phyloP scores from a whole-genome alignment of 768 basidiomycete genomes.

The Coprinopsis sp. region DNA sequence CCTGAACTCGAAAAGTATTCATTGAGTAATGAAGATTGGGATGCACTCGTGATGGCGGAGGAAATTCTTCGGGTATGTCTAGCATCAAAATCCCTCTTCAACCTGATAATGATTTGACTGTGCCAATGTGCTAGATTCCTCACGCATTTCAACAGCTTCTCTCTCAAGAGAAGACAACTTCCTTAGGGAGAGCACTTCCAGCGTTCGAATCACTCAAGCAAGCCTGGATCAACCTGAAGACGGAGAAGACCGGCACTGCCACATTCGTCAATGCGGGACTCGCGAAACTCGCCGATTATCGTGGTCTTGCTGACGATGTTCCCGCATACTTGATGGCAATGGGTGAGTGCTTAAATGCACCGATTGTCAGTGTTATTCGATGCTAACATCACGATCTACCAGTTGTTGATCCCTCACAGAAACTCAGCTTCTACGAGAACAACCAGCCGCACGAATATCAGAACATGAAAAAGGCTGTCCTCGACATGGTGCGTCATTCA shows the following conservation, averaged over 20 bases:
- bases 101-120: not conserved
- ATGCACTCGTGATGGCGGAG: not conserved
- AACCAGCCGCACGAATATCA: not conserved
- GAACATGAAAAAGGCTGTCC: not conserved
- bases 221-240: not conserved
- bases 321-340: not conserved
- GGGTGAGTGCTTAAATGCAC: not conserved
- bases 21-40: not conserved
- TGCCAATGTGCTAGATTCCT: not conserved
- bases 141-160: slow-evolving; percentile 1
- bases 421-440: not conserved
- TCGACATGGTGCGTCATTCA: not conserved
- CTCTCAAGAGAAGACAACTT: not conserved
- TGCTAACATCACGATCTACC: too few relatives aligned
- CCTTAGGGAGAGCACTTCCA: not conserved
- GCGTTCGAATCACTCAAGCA: not conserved
- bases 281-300: not conserved
- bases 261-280: not conserved
- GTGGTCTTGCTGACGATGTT: not conserved
- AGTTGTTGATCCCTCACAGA: not conserved
- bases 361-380: not conserved
- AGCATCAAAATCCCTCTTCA: not conserved
- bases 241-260: not conserved
- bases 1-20: slow-evolving; percentile 4
- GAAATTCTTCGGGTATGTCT: not conserved